Evolutionary conservation across 768 basidiomycete genomes (phyloP), one percentile per base, ranked within the genome.

Genomic region (Atractiella rhizophila): DNA sequence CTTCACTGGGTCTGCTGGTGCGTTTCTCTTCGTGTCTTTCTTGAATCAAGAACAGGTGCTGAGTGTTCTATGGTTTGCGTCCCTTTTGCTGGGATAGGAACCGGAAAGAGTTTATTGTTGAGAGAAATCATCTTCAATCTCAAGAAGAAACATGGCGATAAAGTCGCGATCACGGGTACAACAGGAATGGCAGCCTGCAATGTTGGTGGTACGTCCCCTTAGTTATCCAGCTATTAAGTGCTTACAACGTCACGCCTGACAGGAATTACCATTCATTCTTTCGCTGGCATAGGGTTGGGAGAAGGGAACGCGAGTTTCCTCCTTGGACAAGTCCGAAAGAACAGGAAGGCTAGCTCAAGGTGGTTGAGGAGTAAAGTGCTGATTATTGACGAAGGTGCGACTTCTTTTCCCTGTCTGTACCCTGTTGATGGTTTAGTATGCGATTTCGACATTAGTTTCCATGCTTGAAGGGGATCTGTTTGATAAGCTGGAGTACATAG

Each of bases 181-280:
- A 94, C 86, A 18, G 85, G 85, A 31, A 91, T 98, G 52, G 88
- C 88, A 6, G 88, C 88, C 7, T 94, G 88, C 58, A 96, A 98
- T 50, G 85, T 98, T 37, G 88, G 91, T 9, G 88, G 88, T 31
- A 71, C 81, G n/a, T n/a, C n/a, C n/a, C n/a, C n/a, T n/a, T n/a
- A n/a, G n/a, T n/a, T n/a, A n/a, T n/a, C n/a, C n/a, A n/a, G n/a
- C n/a, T n/a, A n/a, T n/a, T n/a, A n/a, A n/a, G n/a, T n/a, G n/a
- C n/a, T n/a, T n/a, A n/a, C n/a, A n/a, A n/a, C n/a, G n/a, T n/a
- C n/a, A n/a, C n/a, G n/a, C n/a, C n/a, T n/a, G n/a, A n/a, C n/a
- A n/a, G n/a, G n/a, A n/a, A n/a, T n/a, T 16, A 96, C 88, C 1
- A 69, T 96, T 27, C 88, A 98, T 56, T 88, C 82, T 0, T 98